Conservation (phyloP, 768 basidiomycete genomes). For the Suillus paluster region DNA sequence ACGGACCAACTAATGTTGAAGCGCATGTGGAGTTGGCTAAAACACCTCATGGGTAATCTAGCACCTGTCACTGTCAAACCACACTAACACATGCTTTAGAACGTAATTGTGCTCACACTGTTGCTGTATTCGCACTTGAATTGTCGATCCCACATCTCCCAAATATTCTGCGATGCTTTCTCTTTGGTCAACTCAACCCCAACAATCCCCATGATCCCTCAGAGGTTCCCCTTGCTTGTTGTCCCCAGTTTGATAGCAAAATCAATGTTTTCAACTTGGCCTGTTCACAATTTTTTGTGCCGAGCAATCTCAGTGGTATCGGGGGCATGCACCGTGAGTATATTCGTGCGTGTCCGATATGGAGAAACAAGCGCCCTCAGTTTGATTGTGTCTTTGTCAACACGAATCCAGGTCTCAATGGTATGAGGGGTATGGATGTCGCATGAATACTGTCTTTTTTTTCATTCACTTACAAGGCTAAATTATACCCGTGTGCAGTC, state of each 20-base stretch:
- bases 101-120: slow-evolving; percentile 18
- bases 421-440: slow-evolving; percentile 8
- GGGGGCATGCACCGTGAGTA: slow-evolving; percentile 12
- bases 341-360: slow-evolving; percentile 4
- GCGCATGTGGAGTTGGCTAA: slow-evolving; percentile 15
- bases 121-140: background rate
- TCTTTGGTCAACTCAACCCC: slow-evolving; percentile 3
- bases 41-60: slow-evolving; percentile 9
- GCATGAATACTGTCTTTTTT: slow-evolving; percentile 11
- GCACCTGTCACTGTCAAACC: background rate
- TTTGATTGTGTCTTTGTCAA: slow-evolving; percentile 14
- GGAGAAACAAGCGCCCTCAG: background rate
- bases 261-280: slow-evolving; percentile 10
- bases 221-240: slow-evolving; percentile 11
- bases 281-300: slow-evolving; percentile 8
- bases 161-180: background rate
- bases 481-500: slow-evolving; percentile 9
- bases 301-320: background rate
- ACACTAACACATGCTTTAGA: slow-evolving; percentile 7
- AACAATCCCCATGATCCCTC: background rate
- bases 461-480: slow-evolving; percentile 5
- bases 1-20: background rate
- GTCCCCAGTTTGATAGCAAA: slow-evolving; percentile 12
- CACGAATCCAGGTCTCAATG: background rate
- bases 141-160: background rate